Conservation (phyloP, 1,139 yeast species). For the Suhomyces guaymorum region DNA sequence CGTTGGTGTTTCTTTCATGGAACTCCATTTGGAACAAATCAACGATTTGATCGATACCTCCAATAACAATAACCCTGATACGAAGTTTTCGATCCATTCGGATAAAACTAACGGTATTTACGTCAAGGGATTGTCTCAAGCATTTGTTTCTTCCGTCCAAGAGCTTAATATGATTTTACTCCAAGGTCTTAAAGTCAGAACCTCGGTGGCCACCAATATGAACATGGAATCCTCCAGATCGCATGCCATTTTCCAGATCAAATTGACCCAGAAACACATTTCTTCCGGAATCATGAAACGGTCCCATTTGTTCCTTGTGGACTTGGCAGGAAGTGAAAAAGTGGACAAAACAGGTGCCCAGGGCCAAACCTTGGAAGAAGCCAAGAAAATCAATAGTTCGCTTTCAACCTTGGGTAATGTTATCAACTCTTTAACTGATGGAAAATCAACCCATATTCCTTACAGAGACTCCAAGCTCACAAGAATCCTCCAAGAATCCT, state of each 20-base stretch:
- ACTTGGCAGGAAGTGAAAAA: slow-evolving; percentile 88
- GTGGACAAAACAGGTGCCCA: slow-evolving; percentile 80
- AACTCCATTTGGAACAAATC: slow-evolving; percentile 77
- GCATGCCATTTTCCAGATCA: slow-evolving; percentile 75
- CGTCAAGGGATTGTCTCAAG: slow-evolving; percentile 66
- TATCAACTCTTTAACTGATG: slow-evolving; percentile 75
- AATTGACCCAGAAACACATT: slow-evolving; percentile 59
- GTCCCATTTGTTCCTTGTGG: slow-evolving; percentile 76
- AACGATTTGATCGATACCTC: slow-evolving; percentile 53
- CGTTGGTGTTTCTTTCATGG: slow-evolving; percentile 75
- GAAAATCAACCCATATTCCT: slow-evolving; percentile 66
- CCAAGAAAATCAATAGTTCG: slow-evolving; percentile 79
- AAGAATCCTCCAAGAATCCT: slow-evolving; percentile 76
- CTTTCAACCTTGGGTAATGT: slow-evolving; percentile 80
- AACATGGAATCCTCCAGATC: slow-evolving; percentile 78
- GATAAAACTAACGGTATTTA: slow-evolving; percentile 66
- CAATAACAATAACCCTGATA: slow-evolving; percentile 22
- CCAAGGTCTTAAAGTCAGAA: slow-evolving; percentile 57
- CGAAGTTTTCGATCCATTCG: slow-evolving; percentile 60
- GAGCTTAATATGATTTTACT: slow-evolving; percentile 61
- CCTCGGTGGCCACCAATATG: slow-evolving; percentile 68
- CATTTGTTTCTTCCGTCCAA: slow-evolving; percentile 56
- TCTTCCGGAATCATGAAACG: slow-evolving; percentile 58
- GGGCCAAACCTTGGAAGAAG: slow-evolving; percentile 78
- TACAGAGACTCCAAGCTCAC: slow-evolving; percentile 85